Evolutionary conservation across 495 filamentous ascomycete species (phyloP), one percentile per base, ranked within the genome.

Genomic region (Xylaria castorea): DNA sequence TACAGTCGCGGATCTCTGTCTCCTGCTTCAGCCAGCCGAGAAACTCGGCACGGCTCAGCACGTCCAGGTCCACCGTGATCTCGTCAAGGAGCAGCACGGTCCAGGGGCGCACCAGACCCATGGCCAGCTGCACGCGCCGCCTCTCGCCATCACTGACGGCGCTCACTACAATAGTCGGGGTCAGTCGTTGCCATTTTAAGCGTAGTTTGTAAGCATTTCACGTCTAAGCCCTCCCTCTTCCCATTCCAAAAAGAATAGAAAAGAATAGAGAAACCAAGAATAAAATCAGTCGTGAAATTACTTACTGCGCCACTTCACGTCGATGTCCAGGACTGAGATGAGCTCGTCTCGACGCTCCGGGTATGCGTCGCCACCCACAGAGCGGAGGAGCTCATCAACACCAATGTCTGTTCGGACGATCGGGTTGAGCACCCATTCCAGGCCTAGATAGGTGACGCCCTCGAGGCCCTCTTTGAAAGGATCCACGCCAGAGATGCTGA

Each of bases 351-450:
- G 87, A 0, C 97, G 90, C 36, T 87, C 89, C 2, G 91, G 87
- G 81, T 92, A 98, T 75, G 85, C 86, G 76, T 97, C 90, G 3
- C 96, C 97, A 68, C 96, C 96, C 2, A 99, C 92, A 16, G 91
- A 94, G 44, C 87, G 81, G 25, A 99, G 89, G 8, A 99, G 89
- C 53, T 95, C 94, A 3, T 87, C 88, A 3, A 99, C 94, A 51
- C 92, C 93, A 72, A 99, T 97, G 81, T 99, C 96, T 20, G 92
- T 96, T 40, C 97, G 91, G 46, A 98, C 97, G 76, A 98, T 97
- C 44, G 91, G 92, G 84, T 98, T 98, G n/a, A 98, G 89, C 16
- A 98, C 97, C 97, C 97, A 99, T 84, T 99, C 96, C 0, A 97
- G 88, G 0, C 96, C 96, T 7, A 99, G 91, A 81, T 99, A 99